These are phyloP conservation scores for Pichia sp. DNA, from an alignment of 1,139 yeast genomes.

Conservation along the genomic window DNA sequence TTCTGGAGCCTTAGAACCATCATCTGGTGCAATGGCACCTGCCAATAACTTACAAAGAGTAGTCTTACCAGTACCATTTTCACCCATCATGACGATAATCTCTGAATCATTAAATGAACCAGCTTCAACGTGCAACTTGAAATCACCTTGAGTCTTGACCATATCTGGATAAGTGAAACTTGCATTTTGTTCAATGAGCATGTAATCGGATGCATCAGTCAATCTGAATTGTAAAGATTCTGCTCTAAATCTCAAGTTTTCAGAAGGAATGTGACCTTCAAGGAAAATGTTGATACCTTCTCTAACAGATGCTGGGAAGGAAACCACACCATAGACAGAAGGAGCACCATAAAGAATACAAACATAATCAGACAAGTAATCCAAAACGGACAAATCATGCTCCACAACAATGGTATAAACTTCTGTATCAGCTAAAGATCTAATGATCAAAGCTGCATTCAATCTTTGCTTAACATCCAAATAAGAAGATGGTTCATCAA, in stretches of 20 bases:
- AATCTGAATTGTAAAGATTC: constrained; percentile 92
- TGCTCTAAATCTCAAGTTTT: constrained; percentile 92
- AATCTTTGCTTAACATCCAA: constrained; percentile 98
- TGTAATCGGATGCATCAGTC: constrained; percentile 82
- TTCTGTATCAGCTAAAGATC: constrained; percentile 71
- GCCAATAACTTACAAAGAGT: constrained; percentile 93
- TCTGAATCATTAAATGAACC: constrained; percentile 97
- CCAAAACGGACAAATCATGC: constrained; percentile 96
- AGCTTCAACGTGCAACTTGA: constrained; percentile 67
- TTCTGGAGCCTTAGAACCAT: constrained; percentile 66
- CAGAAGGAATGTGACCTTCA: constrained; percentile 97
- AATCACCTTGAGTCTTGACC: constrained; percentile 93
- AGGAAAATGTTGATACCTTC: constrained; percentile 98
- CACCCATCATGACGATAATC: constrained; percentile 99
- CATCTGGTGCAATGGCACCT: constrained; percentile 85
- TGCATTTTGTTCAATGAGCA: constrained; percentile 71
- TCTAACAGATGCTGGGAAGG: constrained; percentile 91
- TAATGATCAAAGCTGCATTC: constrained; percentile 90
- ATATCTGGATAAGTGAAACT: constrained; percentile 72
- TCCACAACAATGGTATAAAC: constrained; percentile 91
- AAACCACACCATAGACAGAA: constrained; percentile 96
- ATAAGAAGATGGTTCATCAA: constrained; percentile 98
- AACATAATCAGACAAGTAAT: constrained; percentile 90
- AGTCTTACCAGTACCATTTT: constrained; percentile 98
- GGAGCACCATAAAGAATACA: constrained; percentile 98